Percentiles rank a stretch among this genome's conserved stretches.
phyloP scores from a whole-genome alignment of 2,329 filamentous ascomycete genomes.

The Aspergillus aculeatinus region DNA sequence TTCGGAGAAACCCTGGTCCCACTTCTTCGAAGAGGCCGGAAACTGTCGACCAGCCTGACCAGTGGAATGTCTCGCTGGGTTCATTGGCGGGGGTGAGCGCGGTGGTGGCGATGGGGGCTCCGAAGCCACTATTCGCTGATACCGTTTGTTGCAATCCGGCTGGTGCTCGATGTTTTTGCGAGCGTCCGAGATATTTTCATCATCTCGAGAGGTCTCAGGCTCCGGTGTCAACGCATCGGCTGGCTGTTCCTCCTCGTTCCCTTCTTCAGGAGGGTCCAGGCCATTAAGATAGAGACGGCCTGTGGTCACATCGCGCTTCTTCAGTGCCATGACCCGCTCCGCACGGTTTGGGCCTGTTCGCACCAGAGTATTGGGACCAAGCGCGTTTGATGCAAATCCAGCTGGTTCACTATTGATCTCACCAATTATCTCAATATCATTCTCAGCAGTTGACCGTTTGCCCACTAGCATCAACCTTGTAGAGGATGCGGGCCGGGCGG shows the following conservation, averaged over 20 bases:
- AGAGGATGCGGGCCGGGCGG: constrained; percentile 1
- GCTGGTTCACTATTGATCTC: neutral
- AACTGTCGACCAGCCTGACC: constrained; percentile 17
- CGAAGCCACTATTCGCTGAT: constrained; percentile 21
- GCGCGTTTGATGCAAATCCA: constrained; percentile 6
- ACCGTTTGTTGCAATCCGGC: constrained; percentile 8
- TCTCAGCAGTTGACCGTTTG: neutral
- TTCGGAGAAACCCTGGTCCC: constrained; percentile 4
- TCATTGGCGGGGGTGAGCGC: constrained; percentile 24
- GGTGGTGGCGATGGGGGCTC: constrained; percentile 29
- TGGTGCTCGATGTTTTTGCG: constrained; percentile 11
- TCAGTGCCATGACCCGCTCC: constrained; percentile 28
- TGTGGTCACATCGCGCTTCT: constrained; percentile 29
- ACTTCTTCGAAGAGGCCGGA: constrained; percentile 16
- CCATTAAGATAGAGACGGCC: constrained; percentile 22
- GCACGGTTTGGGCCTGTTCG: constrained; percentile 21
- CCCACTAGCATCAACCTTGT: constrained; percentile 2
- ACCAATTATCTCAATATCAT: neutral
- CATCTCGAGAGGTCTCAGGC: neutral
- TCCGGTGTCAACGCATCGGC: neutral
- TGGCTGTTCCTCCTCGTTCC: neutral
- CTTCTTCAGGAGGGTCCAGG: constrained; percentile 2
- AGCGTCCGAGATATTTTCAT: neutral
- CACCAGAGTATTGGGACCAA: constrained; percentile 11
- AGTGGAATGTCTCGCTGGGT: constrained; percentile 18